Base-by-base conservation (phyloP, 1,139 yeast species). In the Pneumocystis wakefieldiae region DNA sequence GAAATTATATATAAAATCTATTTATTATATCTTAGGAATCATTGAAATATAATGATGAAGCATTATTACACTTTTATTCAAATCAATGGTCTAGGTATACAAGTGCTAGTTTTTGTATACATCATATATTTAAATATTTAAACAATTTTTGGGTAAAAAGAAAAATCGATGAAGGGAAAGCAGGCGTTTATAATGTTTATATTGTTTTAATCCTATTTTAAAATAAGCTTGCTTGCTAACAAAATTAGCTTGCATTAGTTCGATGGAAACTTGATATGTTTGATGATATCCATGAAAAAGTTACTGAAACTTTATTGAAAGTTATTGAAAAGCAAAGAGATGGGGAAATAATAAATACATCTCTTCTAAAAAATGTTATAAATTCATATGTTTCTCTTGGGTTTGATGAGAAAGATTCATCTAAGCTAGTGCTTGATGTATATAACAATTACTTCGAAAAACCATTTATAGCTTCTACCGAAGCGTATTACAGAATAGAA, bases 91-190 rank as follows among this genome's bases (percentile, higher is more conserved):
- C 85, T 67, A 80, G 97, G 67, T 94, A 82, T 73, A 84, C 95
- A 48, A 83, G 88, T 65, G 98, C 98, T 55, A 95, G 97, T 0
- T 87, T 91, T 24, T 87, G 89, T 73, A 77, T 94, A 74, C 90
- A 90, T 74, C 95, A 94, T 73, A 94, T 94, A 37, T 89, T 92
- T 72, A 96, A 91, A 73, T 94, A 94, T 74, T 84, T 94, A 82
- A 94, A 94, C 74, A 82, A 97, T 68, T 92, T 92, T 75, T 94
- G 98, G 98, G 97, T 94, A 61, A 89, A 87, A 71, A 90, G 95
- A 72, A 97, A 92, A 74, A 81, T 97, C 71, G 87, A 91, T 59
- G 97, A 92, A 72, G 97, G 97, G n/a, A 83, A 89, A 70, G 81
- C 91, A 68, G 90, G 89, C 70, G 84, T 92, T 61, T 89, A 85